Percentiles rank a stretch among this genome's conserved stretches.
Conservation (phyloP, 768 basidiomycete species). For the Auricularia sp. region DNA sequence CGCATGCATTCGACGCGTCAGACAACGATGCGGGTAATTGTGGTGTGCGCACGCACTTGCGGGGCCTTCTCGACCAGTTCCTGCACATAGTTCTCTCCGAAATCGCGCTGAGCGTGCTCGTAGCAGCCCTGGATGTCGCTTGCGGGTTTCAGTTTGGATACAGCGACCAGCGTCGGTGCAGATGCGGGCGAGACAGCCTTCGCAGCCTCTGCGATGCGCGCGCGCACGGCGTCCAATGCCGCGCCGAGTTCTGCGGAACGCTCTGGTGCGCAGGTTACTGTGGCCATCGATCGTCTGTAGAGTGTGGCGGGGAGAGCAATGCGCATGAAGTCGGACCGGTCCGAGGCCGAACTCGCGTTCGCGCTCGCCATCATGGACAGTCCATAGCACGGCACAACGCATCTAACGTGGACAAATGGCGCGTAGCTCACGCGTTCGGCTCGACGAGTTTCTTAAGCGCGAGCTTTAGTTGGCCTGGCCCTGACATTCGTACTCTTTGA, state of each 20-base stretch:
- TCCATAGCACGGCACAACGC: conserved; percentile 13
- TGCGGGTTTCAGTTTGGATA: conserved; percentile 88
- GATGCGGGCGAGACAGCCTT: background rate
- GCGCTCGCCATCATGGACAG: conserved; percentile 20
- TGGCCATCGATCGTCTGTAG: background rate
- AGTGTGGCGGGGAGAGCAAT: background rate
- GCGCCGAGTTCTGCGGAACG: conserved; percentile 43
- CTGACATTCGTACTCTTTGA: conserved; percentile 69
- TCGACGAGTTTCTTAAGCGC: no score
- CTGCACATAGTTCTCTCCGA: conserved; percentile 96
- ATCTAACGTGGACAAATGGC: conserved; percentile 58
- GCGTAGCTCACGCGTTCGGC: background rate
- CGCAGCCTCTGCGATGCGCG: conserved; percentile 32
- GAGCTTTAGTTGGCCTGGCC: conserved; percentile 40
- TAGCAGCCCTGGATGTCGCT: conserved; percentile 80
- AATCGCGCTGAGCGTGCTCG: conserved; percentile 73
- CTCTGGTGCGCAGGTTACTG: conserved; percentile 21
- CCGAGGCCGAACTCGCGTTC: background rate
- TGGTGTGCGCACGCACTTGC: conserved; percentile 33
- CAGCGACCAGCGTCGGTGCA: conserved; percentile 58
- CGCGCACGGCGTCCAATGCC: conserved; percentile 41
- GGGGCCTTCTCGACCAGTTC: conserved; percentile 82
- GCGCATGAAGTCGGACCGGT: background rate
- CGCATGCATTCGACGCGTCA: background rate
- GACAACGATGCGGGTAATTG: background rate